These are phyloP conservation scores for Triticum aestivum DNA, from an alignment of 176 grass and related monocot genomes.

Conservation along the genomic window DNA sequence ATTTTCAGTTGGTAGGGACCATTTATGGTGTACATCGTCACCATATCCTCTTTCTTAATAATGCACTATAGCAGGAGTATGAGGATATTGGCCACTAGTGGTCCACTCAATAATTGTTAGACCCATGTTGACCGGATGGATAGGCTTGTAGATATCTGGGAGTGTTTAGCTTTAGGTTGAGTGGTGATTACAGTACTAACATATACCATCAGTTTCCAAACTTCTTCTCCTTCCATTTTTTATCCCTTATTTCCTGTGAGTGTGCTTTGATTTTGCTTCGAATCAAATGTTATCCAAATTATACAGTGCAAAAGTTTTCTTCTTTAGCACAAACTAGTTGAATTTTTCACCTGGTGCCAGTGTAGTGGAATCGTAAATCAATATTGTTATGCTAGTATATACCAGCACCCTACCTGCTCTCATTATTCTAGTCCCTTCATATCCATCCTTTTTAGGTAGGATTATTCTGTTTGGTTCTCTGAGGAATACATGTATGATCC, in stretches of 20 bases:
- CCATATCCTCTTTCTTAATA: neutral
- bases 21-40: neutral
- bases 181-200: neutral
- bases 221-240: neutral
- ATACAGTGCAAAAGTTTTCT: neutral
- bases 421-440: slow-evolving; percentile 20
- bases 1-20: neutral
- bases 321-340: neutral
- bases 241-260: neutral
- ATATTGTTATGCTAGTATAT: neutral
- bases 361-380: neutral
- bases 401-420: neutral
- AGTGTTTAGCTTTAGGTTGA: neutral
- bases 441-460: neutral
- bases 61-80: neutral
- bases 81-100: neutral
- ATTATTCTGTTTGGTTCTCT: neutral
- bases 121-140: neutral
- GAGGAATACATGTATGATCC: neutral
- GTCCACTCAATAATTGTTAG: neutral
- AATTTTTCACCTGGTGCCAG: neutral
- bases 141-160: neutral
- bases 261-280: neutral
- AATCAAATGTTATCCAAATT: neutral
- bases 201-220: neutral